Conservation (phyloP, 116 monocot genomes). For the Dioscorea cayenensis region DNA sequence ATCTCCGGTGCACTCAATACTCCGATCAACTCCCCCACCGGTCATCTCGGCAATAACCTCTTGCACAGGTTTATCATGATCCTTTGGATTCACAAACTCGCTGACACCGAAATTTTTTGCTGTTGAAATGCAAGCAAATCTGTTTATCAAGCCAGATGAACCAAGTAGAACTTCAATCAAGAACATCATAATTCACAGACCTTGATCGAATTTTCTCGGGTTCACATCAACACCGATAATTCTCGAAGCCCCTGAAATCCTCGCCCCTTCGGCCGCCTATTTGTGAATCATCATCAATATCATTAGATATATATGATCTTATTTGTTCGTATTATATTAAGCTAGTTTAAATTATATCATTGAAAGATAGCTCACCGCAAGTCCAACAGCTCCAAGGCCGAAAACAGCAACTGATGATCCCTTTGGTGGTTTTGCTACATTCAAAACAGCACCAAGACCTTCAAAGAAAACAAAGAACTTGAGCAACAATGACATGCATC, state of each 20-base stretch:
- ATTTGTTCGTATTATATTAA: not conserved
- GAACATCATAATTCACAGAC: slow-evolving; percentile 8
- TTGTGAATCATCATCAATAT: too few relatives aligned
- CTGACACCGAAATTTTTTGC: slow-evolving; percentile 71
- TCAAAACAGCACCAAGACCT: slow-evolving; percentile 74
- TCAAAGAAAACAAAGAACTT: not conserved
- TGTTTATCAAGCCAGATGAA: too few relatives aligned
- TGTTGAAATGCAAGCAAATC: slow-evolving; percentile 6
- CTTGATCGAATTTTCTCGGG: slow-evolving; percentile 40
- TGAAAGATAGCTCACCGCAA: slow-evolving; percentile 36
- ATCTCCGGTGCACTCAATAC: slow-evolving; percentile 49
- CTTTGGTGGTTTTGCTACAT: slow-evolving; percentile 71
- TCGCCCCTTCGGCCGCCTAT: slow-evolving; percentile 75
- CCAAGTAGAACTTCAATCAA: too few relatives aligned
- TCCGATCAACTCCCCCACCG: slow-evolving; percentile 47
- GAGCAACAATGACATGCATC: not conserved
- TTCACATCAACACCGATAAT: slow-evolving; percentile 83
- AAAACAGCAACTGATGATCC: slow-evolving; percentile 68
- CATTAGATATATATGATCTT: not conserved
- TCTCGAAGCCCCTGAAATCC: slow-evolving; percentile 61
- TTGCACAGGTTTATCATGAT: slow-evolving; percentile 60
- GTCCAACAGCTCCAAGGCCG: slow-evolving; percentile 70
- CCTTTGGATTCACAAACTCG: slow-evolving; percentile 82
- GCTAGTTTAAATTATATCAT: too few relatives aligned
- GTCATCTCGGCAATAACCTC: slow-evolving; percentile 74